A percentile compares a stretch with the other conserved stretches of the same genome.
Evolutionary conservation across 805 yeast species (phyloP).

Genomic region (Monosporozyma yasuniensis): DNA sequence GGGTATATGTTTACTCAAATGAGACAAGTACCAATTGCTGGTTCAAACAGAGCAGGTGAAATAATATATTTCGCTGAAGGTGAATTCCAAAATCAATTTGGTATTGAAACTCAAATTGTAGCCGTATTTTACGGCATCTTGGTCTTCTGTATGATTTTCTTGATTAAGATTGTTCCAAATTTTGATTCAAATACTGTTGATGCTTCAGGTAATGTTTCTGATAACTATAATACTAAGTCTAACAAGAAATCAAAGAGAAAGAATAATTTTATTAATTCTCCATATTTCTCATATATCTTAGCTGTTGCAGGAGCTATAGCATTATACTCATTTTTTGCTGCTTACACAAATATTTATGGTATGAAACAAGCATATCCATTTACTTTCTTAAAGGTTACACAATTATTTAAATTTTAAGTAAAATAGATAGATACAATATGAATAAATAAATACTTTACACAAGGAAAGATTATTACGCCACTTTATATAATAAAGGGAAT

Average conservation of each 20-base stretch:
- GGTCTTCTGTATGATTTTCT: slow-evolving; percentile 48
- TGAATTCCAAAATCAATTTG: slow-evolving; percentile 72
- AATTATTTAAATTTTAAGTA: slow-evolving; percentile 4
- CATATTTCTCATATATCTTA: slow-evolving; percentile 32
- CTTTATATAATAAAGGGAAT: too few species aligned
- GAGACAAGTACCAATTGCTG: slow-evolving; percentile 53
- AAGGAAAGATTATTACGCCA: background rate
- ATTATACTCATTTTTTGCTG: slow-evolving; percentile 52
- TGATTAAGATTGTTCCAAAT: slow-evolving; percentile 49
- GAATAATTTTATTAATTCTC: slow-evolving; percentile 7
- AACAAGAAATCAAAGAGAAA: background rate
- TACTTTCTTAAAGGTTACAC: slow-evolving; percentile 37
- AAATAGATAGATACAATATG: background rate
- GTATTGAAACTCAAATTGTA: slow-evolving; percentile 82
- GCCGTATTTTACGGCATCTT: slow-evolving; percentile 64
- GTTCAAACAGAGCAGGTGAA: slow-evolving; percentile 33
- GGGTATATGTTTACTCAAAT: slow-evolving; percentile 94
- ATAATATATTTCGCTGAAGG: slow-evolving; percentile 45
- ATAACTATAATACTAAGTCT: background rate
- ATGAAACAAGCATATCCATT: slow-evolving; percentile 73
- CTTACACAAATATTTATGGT: slow-evolving; percentile 55
- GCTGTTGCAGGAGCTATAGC: slow-evolving; percentile 37
- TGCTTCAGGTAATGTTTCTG: background rate
- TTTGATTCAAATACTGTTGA: slow-evolving; percentile 4
- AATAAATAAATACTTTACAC: too few species aligned